Evolutionary conservation across 2,329 filamentous ascomycete genomes (phyloP), one percentile per base, ranked within the genome.

Genomic region (Cladosporium sp.): DNA sequence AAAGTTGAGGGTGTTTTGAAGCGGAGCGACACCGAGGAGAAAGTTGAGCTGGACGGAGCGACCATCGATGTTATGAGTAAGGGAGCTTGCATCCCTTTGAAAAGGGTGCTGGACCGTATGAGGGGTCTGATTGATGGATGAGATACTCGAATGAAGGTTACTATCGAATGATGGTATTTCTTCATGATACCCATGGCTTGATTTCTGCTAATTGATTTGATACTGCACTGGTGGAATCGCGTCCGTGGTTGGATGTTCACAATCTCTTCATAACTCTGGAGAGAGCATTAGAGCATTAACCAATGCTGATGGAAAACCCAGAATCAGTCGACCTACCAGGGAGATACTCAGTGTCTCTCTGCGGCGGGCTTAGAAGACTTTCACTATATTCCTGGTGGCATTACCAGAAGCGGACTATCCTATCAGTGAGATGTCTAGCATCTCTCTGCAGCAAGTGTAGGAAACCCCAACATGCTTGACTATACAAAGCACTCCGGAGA

Each of bases 1-100:
- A 78, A 77, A 2, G 78, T 80, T 2, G 79, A 78, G 57, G 76
- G 75, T 0, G 78, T 83, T 6, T 71, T 84, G 16, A 70, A 73
- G 64, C 71, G 72, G 46, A 83, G 80, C 63, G 75, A 77, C 59
- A 40, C 28, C 14, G 68, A 71, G 26, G 71, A 70, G 1, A 68
- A 62, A 26, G 69, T 71, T 11, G 74, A 74, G 68, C 71, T 77
- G 1, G 81, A 83, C 69, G 83, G 83, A 0, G 67, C 84, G n/a
- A 75, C 77, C 8, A 55, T 55, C 52, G 40, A 46, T 46, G 77
- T 75, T 23, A 78, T 85, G 66, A 84, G 80, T 62, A 76, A 79
- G 16, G 83, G 83, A 23, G 83, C 82, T 23, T 76, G 72, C 33
- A 72, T 77, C 49, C 69, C 74, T 11, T 37, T 65, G 49, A 40